Evolutionary conservation across 2,329 filamentous ascomycete genomes (phyloP), one percentile per base, ranked within the genome.

Genomic region (Epichloe elymi): DNA sequence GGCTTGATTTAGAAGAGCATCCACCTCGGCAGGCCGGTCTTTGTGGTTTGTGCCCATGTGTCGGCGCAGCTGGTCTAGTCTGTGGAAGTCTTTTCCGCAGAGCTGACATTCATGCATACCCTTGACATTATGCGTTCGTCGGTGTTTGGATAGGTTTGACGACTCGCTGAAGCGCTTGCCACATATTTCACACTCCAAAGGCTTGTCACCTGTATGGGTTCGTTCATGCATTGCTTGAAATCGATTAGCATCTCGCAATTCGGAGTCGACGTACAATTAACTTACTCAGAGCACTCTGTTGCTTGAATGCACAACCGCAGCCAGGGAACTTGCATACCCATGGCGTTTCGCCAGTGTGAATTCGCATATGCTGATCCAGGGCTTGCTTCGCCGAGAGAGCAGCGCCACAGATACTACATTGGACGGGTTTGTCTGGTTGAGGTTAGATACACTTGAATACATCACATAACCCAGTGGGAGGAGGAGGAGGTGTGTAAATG

Each of bases 341-440:
- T 26, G 82, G 82, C 55, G 78, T 82, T 54, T 79, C 75, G 39
- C 80, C 79, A 0, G 80, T 82, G 59, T 87, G 83, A 2, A 78
- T 83, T 17, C 81, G 75, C 60, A 78, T 72, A 57, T 87, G 83
- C 60, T 85, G 82, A 41, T 79, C 76, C 6, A 86, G 71, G 1
- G 83, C 79, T 61, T 86, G 82, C 57, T 81, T 78, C 2, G 82
- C 82, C 0, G 82, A 85, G 58, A 86, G 80, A 3, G 69, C 68
- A 52, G 77, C 68, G 10, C 71, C 68, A 58, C 83, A 86, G 19
- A 71, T 67, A 2, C 68, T 60, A 55, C 80, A 84, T 43, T 70
- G 67, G 51, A 76, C 79, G 6, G 79, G 76, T 63, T 83, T 83
- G 59, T 74, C 80, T 82, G 48, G 1, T 47, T 33, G 38, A 15